Percentiles rank a stretch among this genome's conserved stretches.
Conservation (phyloP, 1,284 basidiomycete species). For the Pseudozyma hubeiensis region DNA sequence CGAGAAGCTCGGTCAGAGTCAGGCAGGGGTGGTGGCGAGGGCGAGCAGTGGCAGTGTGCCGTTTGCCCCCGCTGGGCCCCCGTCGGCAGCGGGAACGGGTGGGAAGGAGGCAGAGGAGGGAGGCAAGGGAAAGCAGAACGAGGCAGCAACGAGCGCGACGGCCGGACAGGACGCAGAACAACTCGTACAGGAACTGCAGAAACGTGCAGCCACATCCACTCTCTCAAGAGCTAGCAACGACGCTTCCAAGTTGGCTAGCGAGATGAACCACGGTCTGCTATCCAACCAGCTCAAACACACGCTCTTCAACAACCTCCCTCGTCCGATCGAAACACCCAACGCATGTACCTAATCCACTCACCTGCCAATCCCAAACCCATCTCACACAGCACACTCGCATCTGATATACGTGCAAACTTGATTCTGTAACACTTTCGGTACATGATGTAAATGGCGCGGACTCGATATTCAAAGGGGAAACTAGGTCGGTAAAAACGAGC, state of each 20-base stretch:
- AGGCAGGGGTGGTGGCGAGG: constrained; percentile 2
- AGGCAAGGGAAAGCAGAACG: background rate
- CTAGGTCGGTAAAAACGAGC: too few relatives aligned
- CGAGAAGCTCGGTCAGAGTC: constrained; percentile 76
- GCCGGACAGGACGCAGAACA: background rate
- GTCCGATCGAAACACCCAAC: too few relatives aligned
- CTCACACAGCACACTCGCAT: too few relatives aligned
- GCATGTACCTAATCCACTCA: too few relatives aligned
- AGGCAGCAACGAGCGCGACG: background rate
- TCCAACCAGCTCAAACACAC: constrained; percentile 86
- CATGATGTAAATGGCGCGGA: too few relatives aligned
- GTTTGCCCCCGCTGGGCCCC: background rate
- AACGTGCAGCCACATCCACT: constrained; percentile 1
- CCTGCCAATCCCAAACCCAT: too few relatives aligned
- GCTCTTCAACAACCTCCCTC: constrained; percentile 43
- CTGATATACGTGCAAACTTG: too few relatives aligned
- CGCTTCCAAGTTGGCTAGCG: constrained; percentile 84
- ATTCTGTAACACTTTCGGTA: too few relatives aligned
- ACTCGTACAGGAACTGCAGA: constrained; percentile 4
- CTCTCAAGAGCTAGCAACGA: constrained; percentile 15
- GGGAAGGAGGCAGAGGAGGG: background rate
- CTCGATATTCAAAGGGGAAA: too few relatives aligned
- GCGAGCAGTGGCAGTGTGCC: background rate
- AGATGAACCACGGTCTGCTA: constrained; percentile 90
- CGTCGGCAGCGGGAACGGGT: background rate